Base-by-base conservation (phyloP, 768 basidiomycete species). In the Lyophyllum shimeji region DNA sequence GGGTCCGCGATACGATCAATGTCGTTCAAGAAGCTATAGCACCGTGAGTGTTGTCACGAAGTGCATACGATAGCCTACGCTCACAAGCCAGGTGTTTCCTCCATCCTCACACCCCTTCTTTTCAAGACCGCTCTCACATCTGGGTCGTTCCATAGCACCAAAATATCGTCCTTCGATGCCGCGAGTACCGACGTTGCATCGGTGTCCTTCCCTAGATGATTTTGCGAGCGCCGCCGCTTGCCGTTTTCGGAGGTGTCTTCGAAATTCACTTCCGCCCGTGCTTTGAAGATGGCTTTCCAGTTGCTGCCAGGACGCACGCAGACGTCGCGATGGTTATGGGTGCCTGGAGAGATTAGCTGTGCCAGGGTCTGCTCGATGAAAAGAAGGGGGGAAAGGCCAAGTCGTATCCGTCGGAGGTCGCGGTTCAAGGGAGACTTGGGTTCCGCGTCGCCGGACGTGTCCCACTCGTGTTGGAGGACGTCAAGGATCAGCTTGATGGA, bases 21-120 rank as follows among this genome's bases (percentile, higher is more conserved):
- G 56, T 91, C 88, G 65, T 90, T 79, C 70, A 92, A 70, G 67
- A 93, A 93, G 69, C 87, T 90, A 60, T 25, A 11, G n/a, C n/a
- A 12, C 18, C 31, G 21, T 17, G 0, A 62, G 33, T 23, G 23
- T 3, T 2, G 9, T 20, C 43, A 42, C 33, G 12, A 27, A 54
- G 12, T 39, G 18, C n/a, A 21, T 24, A 47, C 47, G 29, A 21
- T 18, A n/a, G 42, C 52, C 25, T 58, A 12, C 5, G 78, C 86
- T 68, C 63, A 87, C 87, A 90, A 90, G 7, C 88, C 89, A 2
- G 87, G 79, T 51, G 76, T 78, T 48, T 84, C 79, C 62, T 85
- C 81, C 56, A 90, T 64, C n/a, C 75, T 66, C 2, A 88, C 71
- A 0, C 76, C 74, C 23, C 76, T 75, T 62, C 74, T 76, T 40